These are phyloP conservation scores for Syncephalastrum sp. DNA, from an alignment of 371 early-diverging fungal genomes.

Conservation along the genomic window DNA sequence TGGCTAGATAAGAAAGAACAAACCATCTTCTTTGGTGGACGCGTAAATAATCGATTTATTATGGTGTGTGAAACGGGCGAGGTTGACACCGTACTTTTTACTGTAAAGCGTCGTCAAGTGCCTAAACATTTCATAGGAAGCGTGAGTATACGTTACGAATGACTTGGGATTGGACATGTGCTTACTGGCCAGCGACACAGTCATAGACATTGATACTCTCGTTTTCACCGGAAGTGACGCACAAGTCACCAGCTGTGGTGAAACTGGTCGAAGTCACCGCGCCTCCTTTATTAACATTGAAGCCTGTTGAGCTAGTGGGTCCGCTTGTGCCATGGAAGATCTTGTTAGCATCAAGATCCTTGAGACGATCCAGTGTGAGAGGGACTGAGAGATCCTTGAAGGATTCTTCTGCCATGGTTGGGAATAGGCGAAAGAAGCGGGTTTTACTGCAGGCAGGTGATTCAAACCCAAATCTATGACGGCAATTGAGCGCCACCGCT, in stretches of 20 bases:
- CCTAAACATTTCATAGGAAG: conserved; percentile 16
- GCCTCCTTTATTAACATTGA: no score
- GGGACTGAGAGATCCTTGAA: no score
- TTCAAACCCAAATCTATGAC: no score
- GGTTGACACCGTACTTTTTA: conserved; percentile 85
- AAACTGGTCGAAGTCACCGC: conserved; percentile 60
- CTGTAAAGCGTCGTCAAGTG: conserved; percentile 62
- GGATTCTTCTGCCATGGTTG: not conserved
- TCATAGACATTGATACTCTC: conserved; percentile 80
- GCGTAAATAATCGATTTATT: conserved; percentile 78
- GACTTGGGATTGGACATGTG: not conserved
- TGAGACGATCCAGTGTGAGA: conserved; percentile 28
- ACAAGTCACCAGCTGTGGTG: conserved; percentile 64
- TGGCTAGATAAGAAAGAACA: not conserved
- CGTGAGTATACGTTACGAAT: no score
- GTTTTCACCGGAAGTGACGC: conserved; percentile 74
- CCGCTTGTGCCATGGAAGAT: conserved; percentile 66
- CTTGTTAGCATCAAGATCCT: conserved; percentile 51
- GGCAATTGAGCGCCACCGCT: no score
- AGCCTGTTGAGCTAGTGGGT: conserved; percentile 7
- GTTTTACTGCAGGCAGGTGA: no score
- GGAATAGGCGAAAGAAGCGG: conserved; percentile 3
- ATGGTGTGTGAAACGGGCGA: conserved; percentile 84
- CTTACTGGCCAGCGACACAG: conserved; percentile 68
- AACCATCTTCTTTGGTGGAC: conserved; percentile 92